These are phyloP conservation scores for Hysterangium stoloniferum DNA, from an alignment of 768 basidiomycete species.

Conservation along the genomic window DNA sequence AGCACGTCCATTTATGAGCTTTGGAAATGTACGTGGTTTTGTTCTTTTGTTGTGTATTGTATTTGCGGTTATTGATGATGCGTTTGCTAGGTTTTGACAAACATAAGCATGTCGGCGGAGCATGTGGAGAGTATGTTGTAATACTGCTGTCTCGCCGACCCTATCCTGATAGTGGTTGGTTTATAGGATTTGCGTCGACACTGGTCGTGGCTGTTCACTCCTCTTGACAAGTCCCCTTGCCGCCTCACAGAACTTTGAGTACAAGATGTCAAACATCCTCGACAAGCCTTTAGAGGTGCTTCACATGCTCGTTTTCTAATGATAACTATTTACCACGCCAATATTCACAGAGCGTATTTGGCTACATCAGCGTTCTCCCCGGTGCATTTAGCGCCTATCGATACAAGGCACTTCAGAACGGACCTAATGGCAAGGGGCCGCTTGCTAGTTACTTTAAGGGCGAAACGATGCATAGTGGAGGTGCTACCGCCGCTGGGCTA, in stretches of 20 bases:
- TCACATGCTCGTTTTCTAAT: constrained; percentile 4
- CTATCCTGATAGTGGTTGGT: background rate
- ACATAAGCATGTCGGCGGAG: constrained; percentile 81
- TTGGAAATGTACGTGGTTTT: constrained; percentile 65
- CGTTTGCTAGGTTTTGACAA: constrained; percentile 56
- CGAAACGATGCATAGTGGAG: constrained; percentile 72
- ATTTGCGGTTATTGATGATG: constrained; percentile 13
- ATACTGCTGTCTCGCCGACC: background rate
- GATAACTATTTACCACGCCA: background rate
- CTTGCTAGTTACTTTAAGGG: constrained; percentile 92
- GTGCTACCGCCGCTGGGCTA: constrained; percentile 52
- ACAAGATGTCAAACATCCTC: constrained; percentile 94
- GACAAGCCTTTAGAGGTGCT: constrained; percentile 90
- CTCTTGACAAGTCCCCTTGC: constrained; percentile 70
- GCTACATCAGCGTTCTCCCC: constrained; percentile 82
- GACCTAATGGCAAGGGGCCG: constrained; percentile 81
- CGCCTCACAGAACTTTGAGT: constrained; percentile 96
- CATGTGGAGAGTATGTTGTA: constrained; percentile 77
- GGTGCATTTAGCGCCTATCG: constrained; percentile 91
- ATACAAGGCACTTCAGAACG: constrained; percentile 82
- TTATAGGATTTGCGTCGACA: constrained; percentile 71
- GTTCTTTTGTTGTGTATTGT: background rate
- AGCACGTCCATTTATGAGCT: constrained; percentile 93
- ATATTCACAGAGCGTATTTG: constrained; percentile 65
- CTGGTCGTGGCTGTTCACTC: constrained; percentile 62